These are phyloP conservation scores for Gardenia jasminoides DNA, from an alignment of 257 asterid species.

Conservation along the genomic window DNA sequence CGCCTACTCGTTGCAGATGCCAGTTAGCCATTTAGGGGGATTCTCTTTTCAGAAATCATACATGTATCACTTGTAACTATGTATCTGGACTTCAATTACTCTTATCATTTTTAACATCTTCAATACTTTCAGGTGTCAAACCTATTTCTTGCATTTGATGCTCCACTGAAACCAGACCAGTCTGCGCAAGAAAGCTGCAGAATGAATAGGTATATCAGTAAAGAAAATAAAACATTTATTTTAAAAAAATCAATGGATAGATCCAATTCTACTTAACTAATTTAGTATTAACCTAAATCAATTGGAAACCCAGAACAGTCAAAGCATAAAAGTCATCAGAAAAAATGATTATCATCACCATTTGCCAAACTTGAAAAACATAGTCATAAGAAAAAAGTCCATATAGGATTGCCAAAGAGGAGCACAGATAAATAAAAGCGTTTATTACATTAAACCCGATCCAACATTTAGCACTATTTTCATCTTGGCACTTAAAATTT, in stretches of 20 bases:
- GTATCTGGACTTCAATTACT: constrained; percentile 32
- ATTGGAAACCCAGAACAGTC: background rate
- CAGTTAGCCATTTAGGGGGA: constrained; percentile 6
- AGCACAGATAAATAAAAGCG: background rate
- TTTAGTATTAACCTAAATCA: background rate
- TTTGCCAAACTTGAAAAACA: background rate
- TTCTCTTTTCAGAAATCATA: constrained; percentile 9
- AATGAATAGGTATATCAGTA: constrained; percentile 5
- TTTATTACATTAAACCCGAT: background rate
- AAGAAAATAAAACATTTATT: background rate
- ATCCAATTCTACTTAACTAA: background rate
- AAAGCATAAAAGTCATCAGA: background rate
- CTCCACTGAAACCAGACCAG: constrained; percentile 83
- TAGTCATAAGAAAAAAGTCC: background rate
- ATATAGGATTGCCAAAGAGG: background rate
- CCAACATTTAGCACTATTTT: background rate
- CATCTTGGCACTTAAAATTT: background rate
- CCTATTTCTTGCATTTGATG: constrained; percentile 85
- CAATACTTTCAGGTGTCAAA: constrained; percentile 42
- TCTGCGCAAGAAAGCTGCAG: constrained; percentile 76
- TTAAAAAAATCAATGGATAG: background rate
- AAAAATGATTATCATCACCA: background rate
- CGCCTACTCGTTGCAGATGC: background rate
- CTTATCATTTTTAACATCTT: constrained; percentile 42
- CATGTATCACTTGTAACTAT: constrained; percentile 11